Evolutionary conservation across 192 early-diverging fungal genomes (phyloP), one percentile per base, ranked within the genome.

Genomic region (Lunasporangiospora selenospora): DNA sequence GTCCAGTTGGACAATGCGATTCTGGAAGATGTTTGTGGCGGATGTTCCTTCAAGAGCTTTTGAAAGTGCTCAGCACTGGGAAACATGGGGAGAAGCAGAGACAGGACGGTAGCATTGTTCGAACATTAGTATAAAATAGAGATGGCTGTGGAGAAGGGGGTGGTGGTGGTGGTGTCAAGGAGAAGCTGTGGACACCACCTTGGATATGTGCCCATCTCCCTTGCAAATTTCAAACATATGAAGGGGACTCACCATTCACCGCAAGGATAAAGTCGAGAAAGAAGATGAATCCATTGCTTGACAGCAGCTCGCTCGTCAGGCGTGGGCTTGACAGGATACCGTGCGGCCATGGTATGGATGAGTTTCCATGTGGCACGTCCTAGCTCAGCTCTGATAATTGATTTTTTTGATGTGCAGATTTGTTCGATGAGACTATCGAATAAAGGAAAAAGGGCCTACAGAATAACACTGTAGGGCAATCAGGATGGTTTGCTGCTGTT

Each of bases 221-320:
- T n/a, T n/a, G n/a, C n/a, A n/a, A n/a, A n/a, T n/a, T n/a, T n/a
- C n/a, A n/a, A n/a, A n/a, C n/a, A n/a, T n/a, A n/a, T n/a, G n/a
- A n/a, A n/a, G n/a, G n/a, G n/a, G n/a, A 70, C 61, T 52, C 79
- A 90, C 88, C 92, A 98, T 81, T 97, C 95, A 42, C 97, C 97
- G 64, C 97, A 98, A 13, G 97, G 97, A 75, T 98, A 98, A 24
- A 98, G 73, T 62, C 91, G 76, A 2, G 90, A 91, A 45, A 97
- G 85, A 29, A 95, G 67, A 54, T 83, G 87, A 54, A 98, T 82
- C 70, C 92, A 98, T 57, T 90, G 89, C 37, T 76, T 82, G 45
- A 96, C 75, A 0, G 94, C 88, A 29, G 81, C 70, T 57, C 89
- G 75, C 76, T 98, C 95, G 33, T 90, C 88, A 18, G 53, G 31